Base-by-base conservation (phyloP, 495 filamentous ascomycete species). In the Evernia prunastri region DNA sequence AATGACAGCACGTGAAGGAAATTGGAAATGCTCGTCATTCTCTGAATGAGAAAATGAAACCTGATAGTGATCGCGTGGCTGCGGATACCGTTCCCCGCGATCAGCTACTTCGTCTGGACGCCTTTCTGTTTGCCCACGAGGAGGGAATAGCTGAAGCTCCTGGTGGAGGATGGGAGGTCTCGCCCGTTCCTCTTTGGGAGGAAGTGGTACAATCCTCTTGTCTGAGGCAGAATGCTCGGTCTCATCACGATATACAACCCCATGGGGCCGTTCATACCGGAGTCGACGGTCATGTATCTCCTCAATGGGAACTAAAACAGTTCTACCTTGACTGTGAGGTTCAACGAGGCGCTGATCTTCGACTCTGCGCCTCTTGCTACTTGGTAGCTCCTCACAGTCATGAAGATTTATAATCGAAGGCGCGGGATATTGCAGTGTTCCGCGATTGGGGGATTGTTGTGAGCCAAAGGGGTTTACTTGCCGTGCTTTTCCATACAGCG, bases 121-220 rank as follows among this genome's bases (percentile, higher is more conserved):
- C 49, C 11, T 31, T 27, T 53, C 10, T 11, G 18, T 18, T 53
- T 17, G 49, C 17, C 9, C 17, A 31, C 25, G 49, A 18, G 49
- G 49, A 18, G 49, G 31, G 9, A 53, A 7, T 8, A 18, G 25
- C 49, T 53, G 49, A 31, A 53, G 27, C 13, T 18, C 49, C 49
- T 31, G 49, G 31, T 3, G 13, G 27, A 12, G 29, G 49, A 53
- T 31, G 18, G 25, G 49, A 53, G 49, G 23, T 9, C 49, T 53
- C 27, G 27, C 27, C 13, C 49, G 27, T 31, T 31, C 60, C n/a
- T 59, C 62, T 35, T 56, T 47, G 20, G 54, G 33, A 7, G 62
- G 62, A 39, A 64, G 62, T 35, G 45, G 56, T 42, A 64, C 56
- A 27, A 64, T 64, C 33, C 62, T 64, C 29, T 58, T 59, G 8